Evolutionary conservation across 257 asterid genomes (phyloP).

Genomic region (Solanum commersonii): DNA sequence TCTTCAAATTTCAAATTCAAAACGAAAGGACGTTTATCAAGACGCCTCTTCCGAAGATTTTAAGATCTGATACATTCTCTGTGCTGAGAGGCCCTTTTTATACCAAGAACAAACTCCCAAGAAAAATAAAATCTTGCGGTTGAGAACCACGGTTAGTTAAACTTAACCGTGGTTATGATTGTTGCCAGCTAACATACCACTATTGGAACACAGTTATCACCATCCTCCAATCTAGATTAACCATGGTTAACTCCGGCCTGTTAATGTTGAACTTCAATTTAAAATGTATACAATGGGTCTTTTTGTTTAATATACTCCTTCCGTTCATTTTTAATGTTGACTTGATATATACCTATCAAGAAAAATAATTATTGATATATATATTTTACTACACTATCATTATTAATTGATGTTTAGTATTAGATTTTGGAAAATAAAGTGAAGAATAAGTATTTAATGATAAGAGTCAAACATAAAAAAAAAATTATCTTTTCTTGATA

Average conservation of each 20-base stretch:
- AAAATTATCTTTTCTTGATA: too few relatives aligned
- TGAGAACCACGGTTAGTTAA: background rate
- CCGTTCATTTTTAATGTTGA: too few relatives aligned
- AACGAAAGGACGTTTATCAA: constrained; percentile 14
- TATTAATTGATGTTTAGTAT: too few relatives aligned
- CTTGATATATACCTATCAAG: too few relatives aligned
- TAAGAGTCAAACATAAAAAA: too few relatives aligned
- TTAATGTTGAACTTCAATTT: background rate
- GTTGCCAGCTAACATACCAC: background rate
- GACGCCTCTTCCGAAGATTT: constrained; percentile 11
- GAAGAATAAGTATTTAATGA: too few relatives aligned
- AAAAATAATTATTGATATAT: too few relatives aligned
- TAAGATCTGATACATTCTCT: background rate
- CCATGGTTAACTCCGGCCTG: background rate
- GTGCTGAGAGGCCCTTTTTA: background rate
- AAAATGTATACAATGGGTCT: too few relatives aligned
- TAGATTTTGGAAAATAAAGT: too few relatives aligned
- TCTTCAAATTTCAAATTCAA: background rate
- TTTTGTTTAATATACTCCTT: background rate
- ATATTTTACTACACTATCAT: too few relatives aligned
- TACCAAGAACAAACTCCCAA: background rate
- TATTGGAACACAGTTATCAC: background rate
- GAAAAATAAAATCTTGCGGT: background rate
- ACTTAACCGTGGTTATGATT: background rate
- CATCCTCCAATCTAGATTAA: background rate